Evolutionary conservation across 768 basidiomycete species (phyloP), one percentile per base, ranked within the genome.

Genomic region (Mycena leptocephala): DNA sequence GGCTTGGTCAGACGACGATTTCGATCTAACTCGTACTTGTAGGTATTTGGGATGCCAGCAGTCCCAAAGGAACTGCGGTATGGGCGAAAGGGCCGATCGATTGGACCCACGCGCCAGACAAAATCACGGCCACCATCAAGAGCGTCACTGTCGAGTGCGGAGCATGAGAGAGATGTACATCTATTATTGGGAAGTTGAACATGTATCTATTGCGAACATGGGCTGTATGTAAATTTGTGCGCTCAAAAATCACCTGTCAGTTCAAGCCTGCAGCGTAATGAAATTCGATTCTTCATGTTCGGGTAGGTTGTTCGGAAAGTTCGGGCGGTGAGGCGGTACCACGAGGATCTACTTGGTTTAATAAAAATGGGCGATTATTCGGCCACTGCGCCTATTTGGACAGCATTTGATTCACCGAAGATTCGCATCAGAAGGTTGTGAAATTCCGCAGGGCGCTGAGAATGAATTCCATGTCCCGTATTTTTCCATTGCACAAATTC

Each of bases 391-490:
- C n/a, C n/a, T n/a, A n/a, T n/a, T n/a, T n/a, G n/a, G n/a, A n/a
- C n/a, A n/a, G 63, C 80, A 68, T 78, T 79, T 0, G 91, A 93
- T 79, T 94, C 92, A 48, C 85, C 80, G 74, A 92, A 89, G 4
- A 89, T 88, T 64, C 86, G 86, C 80, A 92, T 90, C 30, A 96
- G 76, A 10, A 94, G 80, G 9, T 79, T 82, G 77, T 93, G 93
- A 78, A 93, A 91, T 81, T 87, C 83, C 14, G 83, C 80, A 53
- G 80, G 81, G 28, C 85, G 76, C 81, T 96, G 95, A 5, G 80
- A 76, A 24, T 89, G 85, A 39, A 95, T 81, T 5, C 86, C 93
- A 81, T 96, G 95, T 0, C 95, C 95, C 0, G 92, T 91, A 2
- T 86, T 85, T 59, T 89, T 80, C 91, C 92, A 94, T 65, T 86